A percentile compares a stretch with the other conserved stretches of the same genome.
Evolutionary conservation across 2,329 filamentous ascomycete genomes (phyloP).

Genomic region (Boeremia exigua): DNA sequence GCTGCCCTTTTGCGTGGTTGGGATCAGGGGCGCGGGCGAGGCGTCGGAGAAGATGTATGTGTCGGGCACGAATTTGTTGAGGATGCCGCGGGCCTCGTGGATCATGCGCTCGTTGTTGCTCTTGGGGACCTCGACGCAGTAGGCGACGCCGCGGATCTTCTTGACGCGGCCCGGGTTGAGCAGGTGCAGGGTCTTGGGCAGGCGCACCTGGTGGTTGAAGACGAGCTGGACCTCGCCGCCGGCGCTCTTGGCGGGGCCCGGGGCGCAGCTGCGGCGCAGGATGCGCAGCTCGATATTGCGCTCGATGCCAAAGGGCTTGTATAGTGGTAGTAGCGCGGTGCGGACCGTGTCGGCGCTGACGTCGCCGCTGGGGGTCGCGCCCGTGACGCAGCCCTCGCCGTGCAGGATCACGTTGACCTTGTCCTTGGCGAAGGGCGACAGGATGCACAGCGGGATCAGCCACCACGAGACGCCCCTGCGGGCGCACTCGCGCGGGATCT

Average conservation of each 20-base stretch:
- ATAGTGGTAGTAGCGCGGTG: constrained; percentile 88
- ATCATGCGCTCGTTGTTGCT: constrained; percentile 97
- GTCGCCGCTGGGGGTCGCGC: constrained; percentile 81
- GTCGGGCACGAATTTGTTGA: constrained; percentile 83
- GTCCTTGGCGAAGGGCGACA: constrained; percentile 91
- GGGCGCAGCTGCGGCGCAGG: constrained; percentile 71
- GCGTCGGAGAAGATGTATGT: constrained; percentile 84
- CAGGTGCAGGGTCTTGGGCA: constrained; percentile 93
- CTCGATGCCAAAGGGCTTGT: constrained; percentile 87
- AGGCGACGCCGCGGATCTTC: constrained; percentile 89
- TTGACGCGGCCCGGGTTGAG: constrained; percentile 84
- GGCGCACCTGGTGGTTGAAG: constrained; percentile 89
- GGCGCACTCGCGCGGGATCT: constrained; percentile 75
- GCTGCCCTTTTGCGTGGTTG: constrained; percentile 72
- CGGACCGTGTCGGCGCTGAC: constrained; percentile 92
- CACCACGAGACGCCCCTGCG: constrained; percentile 90
- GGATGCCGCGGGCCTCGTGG: constrained; percentile 81
- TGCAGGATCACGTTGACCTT: constrained; percentile 89
- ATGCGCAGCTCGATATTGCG: constrained; percentile 85
- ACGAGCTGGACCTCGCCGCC: constrained; percentile 92
- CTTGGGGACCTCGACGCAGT: constrained; percentile 87
- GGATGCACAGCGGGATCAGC: constrained; percentile 83
- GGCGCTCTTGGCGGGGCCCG: constrained; percentile 77
- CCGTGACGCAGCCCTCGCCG: constrained; percentile 91
- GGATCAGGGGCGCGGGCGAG: constrained; percentile 63